Conservation (phyloP, 2,329 filamentous ascomycete genomes). For the Acephala macrosclerotiorum region DNA sequence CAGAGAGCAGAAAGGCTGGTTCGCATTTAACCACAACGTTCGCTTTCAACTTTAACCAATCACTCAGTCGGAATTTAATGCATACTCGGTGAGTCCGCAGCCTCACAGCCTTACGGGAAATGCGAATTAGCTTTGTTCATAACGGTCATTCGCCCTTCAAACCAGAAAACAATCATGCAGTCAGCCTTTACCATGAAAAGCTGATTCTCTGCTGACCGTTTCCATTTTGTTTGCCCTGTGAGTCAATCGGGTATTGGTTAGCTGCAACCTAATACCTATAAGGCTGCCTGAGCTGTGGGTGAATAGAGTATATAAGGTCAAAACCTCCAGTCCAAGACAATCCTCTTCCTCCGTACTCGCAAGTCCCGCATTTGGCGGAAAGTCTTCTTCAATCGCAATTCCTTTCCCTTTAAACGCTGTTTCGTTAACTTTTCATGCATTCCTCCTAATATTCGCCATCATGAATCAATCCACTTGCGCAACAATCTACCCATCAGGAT, state of each 20-base stretch:
- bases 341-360: background rate
- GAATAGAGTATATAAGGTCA: slow-evolving; percentile 3
- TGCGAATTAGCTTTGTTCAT: background rate
- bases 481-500: slow-evolving; percentile 7
- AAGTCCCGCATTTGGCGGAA: background rate
- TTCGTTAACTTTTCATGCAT: background rate
- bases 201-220: slow-evolving; percentile 11
- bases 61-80: background rate
- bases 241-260: slow-evolving; percentile 18
- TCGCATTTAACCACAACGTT: background rate
- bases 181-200: slow-evolving; percentile 11
- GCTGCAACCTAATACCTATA: background rate
- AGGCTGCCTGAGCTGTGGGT: slow-evolving; percentile 1
- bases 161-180: background rate
- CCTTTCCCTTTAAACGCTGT: background rate
- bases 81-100: slow-evolving; percentile 24
- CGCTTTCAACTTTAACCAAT: background rate
- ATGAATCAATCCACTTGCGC: slow-evolving; percentile 27
- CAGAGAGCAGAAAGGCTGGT: background rate
- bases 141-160: background rate
- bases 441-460: background rate
- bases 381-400: background rate
- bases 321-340: background rate
- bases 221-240: slow-evolving; percentile 18
- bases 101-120: slow-evolving; percentile 19